These are phyloP conservation scores for Paecilomyces formosus DNA, from an alignment of 2,329 filamentous ascomycete species.

Conservation along the genomic window DNA sequence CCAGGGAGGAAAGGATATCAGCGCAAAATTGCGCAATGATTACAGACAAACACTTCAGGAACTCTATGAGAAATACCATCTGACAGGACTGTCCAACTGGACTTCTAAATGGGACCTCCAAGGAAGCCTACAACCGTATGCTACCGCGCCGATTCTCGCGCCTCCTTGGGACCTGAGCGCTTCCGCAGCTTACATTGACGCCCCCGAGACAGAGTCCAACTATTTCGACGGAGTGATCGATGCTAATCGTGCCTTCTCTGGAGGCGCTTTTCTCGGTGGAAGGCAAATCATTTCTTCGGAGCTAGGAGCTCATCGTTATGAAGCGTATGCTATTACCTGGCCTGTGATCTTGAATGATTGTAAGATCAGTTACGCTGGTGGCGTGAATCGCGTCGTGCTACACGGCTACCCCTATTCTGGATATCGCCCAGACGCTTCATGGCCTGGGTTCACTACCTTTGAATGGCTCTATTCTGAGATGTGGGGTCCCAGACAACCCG, in stretches of 20 bases:
- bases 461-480: slow-evolving; percentile 1
- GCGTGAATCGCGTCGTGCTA: not conserved
- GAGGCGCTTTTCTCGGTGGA: not conserved
- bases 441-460: not conserved
- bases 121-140: not conserved
- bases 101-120: not conserved
- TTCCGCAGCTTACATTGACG: not conserved
- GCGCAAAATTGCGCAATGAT: not conserved
- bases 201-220: slow-evolving; percentile 1
- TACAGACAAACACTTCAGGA: not conserved
- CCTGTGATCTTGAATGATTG: not conserved
- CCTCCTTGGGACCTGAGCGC: not conserved
- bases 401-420: not conserved
- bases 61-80: not conserved
- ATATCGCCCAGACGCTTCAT: not conserved
- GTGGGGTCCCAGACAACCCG: not conserved
- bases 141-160: not conserved
- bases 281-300: not conserved
- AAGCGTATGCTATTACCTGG: not conserved
- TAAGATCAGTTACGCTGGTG: not conserved
- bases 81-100: not conserved
- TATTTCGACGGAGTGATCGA: slow-evolving; percentile 1
- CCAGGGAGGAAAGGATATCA: not conserved
- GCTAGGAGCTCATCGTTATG: not conserved
- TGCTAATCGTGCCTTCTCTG: not conserved